Evolutionary conservation across 2,329 filamentous ascomycete genomes (phyloP).

Genomic region (Colletotrichum karsti): DNA sequence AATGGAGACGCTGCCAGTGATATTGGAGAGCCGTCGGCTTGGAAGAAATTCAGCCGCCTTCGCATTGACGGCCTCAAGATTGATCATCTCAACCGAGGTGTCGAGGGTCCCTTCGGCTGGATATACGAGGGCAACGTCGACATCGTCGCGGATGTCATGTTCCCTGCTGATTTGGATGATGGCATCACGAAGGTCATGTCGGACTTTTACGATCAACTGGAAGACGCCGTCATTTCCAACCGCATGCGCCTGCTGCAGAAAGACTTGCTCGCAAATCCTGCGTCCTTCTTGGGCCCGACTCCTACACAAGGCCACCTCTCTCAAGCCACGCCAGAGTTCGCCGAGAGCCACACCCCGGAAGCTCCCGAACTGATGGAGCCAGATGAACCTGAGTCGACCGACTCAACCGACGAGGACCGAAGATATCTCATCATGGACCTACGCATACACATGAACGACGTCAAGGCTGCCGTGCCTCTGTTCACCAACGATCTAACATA

Average conservation of each 20-base stretch:
- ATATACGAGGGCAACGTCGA: constrained; percentile 98
- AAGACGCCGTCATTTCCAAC: constrained; percentile 88
- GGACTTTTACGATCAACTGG: constrained; percentile 96
- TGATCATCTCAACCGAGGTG: constrained; percentile 92
- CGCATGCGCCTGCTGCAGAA: constrained; percentile 70
- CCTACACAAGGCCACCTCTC: constrained; percentile 43
- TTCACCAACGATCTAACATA: constrained; percentile 94
- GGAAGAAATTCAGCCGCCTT: constrained; percentile 96
- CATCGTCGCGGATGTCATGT: constrained; percentile 94
- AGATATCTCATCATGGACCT: constrained; percentile 93
- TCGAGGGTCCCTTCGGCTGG: constrained; percentile 95
- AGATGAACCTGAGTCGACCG: not conserved
- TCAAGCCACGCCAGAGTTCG: constrained; percentile 30
- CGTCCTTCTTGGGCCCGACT: constrained; percentile 33
- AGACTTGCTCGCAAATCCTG: constrained; percentile 37
- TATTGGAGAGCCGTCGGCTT: constrained; percentile 74
- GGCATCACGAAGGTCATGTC: constrained; percentile 93
- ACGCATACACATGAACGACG: constrained; percentile 93
- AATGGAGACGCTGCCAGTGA: constrained; percentile 63
- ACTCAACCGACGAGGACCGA: constrained; percentile 61
- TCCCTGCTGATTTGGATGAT: constrained; percentile 87
- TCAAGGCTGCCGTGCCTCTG: constrained; percentile 89
- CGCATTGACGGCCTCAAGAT: constrained; percentile 94
- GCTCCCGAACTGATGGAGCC: not conserved
- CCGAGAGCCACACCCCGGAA: not conserved